phyloP scores from a whole-genome alignment of 164 flowering plant species.

The Dillenia turbinata region DNA sequence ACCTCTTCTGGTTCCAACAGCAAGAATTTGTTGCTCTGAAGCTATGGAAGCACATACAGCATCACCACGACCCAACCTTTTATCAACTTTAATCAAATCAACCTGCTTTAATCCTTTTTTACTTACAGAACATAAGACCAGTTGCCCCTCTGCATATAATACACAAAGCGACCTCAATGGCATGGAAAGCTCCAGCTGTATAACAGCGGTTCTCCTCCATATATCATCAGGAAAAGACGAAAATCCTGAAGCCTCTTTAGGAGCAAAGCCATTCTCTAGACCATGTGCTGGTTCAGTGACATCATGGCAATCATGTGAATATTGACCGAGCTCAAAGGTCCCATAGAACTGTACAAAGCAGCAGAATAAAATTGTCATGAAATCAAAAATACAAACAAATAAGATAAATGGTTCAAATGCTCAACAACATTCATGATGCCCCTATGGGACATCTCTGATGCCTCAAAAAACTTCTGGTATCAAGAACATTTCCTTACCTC shows the following conservation, averaged over 20 bases:
- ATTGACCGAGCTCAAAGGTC: conserved; percentile 42
- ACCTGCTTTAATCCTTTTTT: conserved; percentile 76
- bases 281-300: conserved; percentile 25
- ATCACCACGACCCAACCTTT: conserved; percentile 57
- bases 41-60: conserved; percentile 80
- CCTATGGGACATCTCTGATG: no score
- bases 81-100: conserved; percentile 69
- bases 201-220: conserved; percentile 32
- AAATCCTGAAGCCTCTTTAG: conserved; percentile 27
- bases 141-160: conserved; percentile 62
- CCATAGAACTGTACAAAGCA: conserved; percentile 56
- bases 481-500: conserved; percentile 52
- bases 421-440: no score
- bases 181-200: conserved; percentile 67
- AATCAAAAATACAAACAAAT: neutral
- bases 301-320: conserved; percentile 16
- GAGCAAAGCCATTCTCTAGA: conserved; percentile 55
- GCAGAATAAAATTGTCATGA: conserved; percentile 3
- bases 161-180: conserved; percentile 66
- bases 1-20: conserved; percentile 85
- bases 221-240: conserved; percentile 19
- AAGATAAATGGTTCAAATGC: no score
- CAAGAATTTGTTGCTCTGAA: conserved; percentile 86
- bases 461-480: no score
- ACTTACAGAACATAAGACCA: conserved; percentile 69